Evolutionary conservation across 2,329 filamentous ascomycete genomes (phyloP).

Genomic region (Verticillium isaacii): DNA sequence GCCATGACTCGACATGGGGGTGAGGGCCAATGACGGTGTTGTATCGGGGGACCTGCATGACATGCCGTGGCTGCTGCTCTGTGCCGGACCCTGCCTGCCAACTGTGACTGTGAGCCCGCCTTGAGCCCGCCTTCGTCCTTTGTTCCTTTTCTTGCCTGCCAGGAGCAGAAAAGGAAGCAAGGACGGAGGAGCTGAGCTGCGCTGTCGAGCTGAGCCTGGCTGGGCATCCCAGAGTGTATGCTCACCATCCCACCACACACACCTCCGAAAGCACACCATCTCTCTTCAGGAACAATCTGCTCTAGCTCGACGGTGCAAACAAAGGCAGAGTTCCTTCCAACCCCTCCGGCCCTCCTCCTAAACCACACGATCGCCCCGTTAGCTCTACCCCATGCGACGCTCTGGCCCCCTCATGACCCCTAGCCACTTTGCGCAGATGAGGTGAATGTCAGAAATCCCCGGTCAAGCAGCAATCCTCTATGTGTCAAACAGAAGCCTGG

Average conservation of each 20-base stretch:
- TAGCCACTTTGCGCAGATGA: neutral
- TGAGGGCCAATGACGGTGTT: neutral
- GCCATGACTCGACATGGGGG: neutral
- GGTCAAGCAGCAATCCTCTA: neutral
- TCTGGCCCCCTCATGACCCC: neutral
- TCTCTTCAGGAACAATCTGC: neutral
- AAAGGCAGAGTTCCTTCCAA: neutral
- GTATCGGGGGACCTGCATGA: neutral
- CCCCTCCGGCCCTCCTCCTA: neutral
- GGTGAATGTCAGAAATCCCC: neutral
- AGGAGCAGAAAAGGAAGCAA: no score
- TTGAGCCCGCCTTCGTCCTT: neutral
- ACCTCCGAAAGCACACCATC: neutral
- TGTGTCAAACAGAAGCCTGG: neutral
- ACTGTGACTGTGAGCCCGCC: neutral
- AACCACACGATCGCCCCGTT: neutral
- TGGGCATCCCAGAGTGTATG: neutral
- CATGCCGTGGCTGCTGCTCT: neutral
- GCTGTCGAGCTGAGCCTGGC: no score
- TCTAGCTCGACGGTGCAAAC: neutral
- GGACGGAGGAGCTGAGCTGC: no score
- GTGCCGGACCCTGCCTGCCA: neutral
- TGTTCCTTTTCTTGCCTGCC: neutral
- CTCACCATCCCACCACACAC: neutral
- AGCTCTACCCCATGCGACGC: neutral